Base-by-base conservation (phyloP, 108 stramenopile genomes). In the Cyclotella cryptica region DNA sequence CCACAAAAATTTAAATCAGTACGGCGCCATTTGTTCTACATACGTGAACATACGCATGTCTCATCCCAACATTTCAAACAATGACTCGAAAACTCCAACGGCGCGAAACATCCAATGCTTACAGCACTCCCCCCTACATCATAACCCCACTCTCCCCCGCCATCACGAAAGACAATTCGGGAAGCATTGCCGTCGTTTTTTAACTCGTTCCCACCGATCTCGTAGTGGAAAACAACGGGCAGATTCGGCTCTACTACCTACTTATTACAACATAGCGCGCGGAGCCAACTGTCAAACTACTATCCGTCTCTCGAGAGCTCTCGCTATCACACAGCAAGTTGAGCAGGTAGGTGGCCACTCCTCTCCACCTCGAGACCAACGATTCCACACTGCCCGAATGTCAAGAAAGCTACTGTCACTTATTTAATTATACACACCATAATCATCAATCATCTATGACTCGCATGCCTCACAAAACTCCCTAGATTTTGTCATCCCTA, bases 11-110 rank as follows among this genome's bases (percentile, higher is more conserved):
- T 24, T 13, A 58, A 27, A 13, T 14, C 22, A 26, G 26, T 58
- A 58, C 55, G 24, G 55, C 55, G 55, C 55, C 24, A 21, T 24
- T 27, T 2, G 3, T 24, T 58, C 55, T 58, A 58, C 55, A 58
- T 58, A 58, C 55, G 55, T 21, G 49, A 58, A 9, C 55, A 26
- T 58, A 58, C 55, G 12, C 1, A 4, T 24, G 3, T 27, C 26
- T 58, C 55, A 28, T 14, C 26, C 55, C 22, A 58, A 58, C 55
- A 58, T 58, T 58, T 58, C 55, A 58, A 58, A 58, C 55, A 7
- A 26, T 21, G 55, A 58, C 55, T 9, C 12, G 55, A 58, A 17
- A 58, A 27, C 22, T 17, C 0, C 26, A 58, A 58, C 55, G 6
- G 9, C 21, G 55, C 22, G 55, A 58, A 58, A 58, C 19, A 58